Base-by-base conservation (phyloP, 2,329 filamentous ascomycete genomes). In the Diplodia sapinea region DNA sequence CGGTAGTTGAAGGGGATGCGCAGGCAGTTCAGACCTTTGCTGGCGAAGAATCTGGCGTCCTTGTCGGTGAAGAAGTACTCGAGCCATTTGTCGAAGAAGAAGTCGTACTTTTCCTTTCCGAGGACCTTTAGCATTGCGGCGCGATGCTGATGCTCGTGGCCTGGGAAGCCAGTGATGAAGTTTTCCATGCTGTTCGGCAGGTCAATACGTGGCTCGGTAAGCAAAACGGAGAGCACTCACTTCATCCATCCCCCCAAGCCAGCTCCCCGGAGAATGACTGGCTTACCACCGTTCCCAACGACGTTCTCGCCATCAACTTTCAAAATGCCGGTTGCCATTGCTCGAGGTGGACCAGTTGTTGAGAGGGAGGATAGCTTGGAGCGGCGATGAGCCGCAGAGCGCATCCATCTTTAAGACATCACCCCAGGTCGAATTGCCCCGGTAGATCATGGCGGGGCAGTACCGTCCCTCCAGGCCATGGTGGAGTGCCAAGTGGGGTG, bases 151-250 rank as follows among this genome's bases (percentile, higher is more conserved):
- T 80, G 80, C 72, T 89, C 87, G 62, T 87, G 84, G 20, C 85
- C 87, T 12, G 86, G 80, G 68, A 84, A 89, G n/a, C 87, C 87
- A 1, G 84, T 87, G 70, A 89, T 88, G 79, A 88, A 88, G 74
- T 88, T 88, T 74, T 87, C 85, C 84, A 86, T 86, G 67, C 78
- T 80, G 31, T 31, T 29, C 11, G 3, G n/a, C 3, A 20, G n/a
- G 17, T 23, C 12, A 13, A 23, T n/a, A 54, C 47, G 20, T 38
- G 23, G 8, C 20, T 8, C 13, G 3, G 2, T 9, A 26, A n/a
- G 7, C n/a, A 33, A 20, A 3, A 4, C 8, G 17, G 38, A n/a
- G 9, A 17, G 3, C n/a, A 29, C 40, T 20, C 74, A 78, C 75
- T 82, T 82, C 76, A 81, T 77, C 80, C 79, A 82, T 69, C 81